Percentiles rank a stretch among this genome's conserved stretches.
phyloP scores from a whole-genome alignment of 176 grass and related monocot species.

The Raddia distichophylla region DNA sequence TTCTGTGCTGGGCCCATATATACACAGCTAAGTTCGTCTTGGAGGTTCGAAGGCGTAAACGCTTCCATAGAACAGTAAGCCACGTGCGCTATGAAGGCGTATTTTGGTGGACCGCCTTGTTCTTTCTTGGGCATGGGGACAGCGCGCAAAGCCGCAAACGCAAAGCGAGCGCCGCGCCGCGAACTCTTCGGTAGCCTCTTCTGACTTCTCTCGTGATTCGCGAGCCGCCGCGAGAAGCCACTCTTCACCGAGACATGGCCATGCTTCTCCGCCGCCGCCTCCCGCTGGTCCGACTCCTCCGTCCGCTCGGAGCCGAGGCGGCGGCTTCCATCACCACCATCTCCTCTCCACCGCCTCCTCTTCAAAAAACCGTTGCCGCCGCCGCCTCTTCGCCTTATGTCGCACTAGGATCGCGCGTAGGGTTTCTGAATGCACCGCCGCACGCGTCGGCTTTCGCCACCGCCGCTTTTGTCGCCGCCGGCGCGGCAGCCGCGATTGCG shows the following conservation, averaged over 20 bases:
- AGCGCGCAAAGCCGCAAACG: not conserved
- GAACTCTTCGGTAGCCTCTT: constrained; percentile 25
- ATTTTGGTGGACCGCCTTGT: not conserved
- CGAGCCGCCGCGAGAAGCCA: not conserved
- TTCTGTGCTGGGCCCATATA: not conserved
- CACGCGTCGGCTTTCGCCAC: constrained; percentile 1
- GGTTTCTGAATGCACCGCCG: not conserved
- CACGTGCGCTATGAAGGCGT: not conserved
- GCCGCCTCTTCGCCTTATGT: constrained; percentile 24
- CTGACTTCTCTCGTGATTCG: not conserved
- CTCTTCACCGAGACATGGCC: constrained; percentile 29
- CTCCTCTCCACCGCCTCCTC: constrained; percentile 14
- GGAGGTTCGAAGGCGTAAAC: not conserved
- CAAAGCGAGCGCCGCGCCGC: constrained; percentile 15
- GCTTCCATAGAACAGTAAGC: too few species aligned
- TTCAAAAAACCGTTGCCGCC: constrained; percentile 37
- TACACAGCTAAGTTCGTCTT: not conserved
- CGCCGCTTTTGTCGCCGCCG: constrained; percentile 43
- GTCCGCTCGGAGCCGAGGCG: constrained; percentile 13
- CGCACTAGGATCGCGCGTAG: constrained; percentile 24
- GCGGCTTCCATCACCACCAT: constrained; percentile 14
- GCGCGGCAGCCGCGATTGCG: constrained; percentile 37
- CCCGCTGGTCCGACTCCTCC: constrained; percentile 41
- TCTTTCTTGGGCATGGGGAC: constrained; percentile 46
- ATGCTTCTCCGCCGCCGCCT: constrained; percentile 52